Evolutionary conservation across 2,329 filamentous ascomycete species (phyloP).

Genomic region (Dactylellina drechsleri): DNA sequence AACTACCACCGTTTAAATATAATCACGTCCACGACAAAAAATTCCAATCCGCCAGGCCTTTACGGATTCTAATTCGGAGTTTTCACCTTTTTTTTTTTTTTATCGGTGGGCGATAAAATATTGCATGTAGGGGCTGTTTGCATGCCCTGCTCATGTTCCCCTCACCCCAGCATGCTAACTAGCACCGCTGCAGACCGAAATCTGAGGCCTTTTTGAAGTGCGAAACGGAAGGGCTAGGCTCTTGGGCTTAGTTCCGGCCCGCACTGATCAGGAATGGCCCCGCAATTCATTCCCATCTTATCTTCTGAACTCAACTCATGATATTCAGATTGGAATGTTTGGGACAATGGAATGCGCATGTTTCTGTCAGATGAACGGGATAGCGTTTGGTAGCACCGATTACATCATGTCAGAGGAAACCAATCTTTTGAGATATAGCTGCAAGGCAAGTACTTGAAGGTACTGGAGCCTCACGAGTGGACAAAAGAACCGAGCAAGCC

Average conservation of each 20-base stretch:
- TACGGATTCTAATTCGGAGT: slow-evolving; percentile 38
- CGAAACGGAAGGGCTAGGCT: slow-evolving; percentile 6
- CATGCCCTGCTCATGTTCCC: slow-evolving; percentile 22
- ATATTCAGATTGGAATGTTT: slow-evolving; percentile 38
- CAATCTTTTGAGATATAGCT: neutral
- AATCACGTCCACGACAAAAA: slow-evolving; percentile 2
- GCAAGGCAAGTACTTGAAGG: too few species aligned
- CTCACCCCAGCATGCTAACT: slow-evolving; percentile 26
- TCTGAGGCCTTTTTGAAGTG: slow-evolving; percentile 45
- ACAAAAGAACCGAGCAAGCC: slow-evolving; percentile 11
- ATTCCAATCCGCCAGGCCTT: slow-evolving; percentile 20
- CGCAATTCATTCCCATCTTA: slow-evolving; percentile 38
- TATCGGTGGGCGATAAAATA: slow-evolving; percentile 8
- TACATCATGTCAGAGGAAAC: slow-evolving; percentile 14
- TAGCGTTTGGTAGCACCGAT: neutral
- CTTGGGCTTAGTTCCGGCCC: slow-evolving; percentile 36
- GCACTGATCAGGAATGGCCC: slow-evolving; percentile 35
- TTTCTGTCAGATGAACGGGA: slow-evolving; percentile 7
- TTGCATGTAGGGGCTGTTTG: slow-evolving; percentile 14
- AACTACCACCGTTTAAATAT: slow-evolving; percentile 41
- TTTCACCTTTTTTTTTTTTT: slow-evolving; percentile 20
- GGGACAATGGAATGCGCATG: neutral
- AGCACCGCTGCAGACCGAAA: slow-evolving; percentile 3
- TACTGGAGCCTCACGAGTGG: neutral
- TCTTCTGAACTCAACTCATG: slow-evolving; percentile 29